Evolutionary conservation across 139 green algal species (phyloP), one percentile per base, ranked within the genome.

Genomic region (Ettlia oleoabundans): DNA sequence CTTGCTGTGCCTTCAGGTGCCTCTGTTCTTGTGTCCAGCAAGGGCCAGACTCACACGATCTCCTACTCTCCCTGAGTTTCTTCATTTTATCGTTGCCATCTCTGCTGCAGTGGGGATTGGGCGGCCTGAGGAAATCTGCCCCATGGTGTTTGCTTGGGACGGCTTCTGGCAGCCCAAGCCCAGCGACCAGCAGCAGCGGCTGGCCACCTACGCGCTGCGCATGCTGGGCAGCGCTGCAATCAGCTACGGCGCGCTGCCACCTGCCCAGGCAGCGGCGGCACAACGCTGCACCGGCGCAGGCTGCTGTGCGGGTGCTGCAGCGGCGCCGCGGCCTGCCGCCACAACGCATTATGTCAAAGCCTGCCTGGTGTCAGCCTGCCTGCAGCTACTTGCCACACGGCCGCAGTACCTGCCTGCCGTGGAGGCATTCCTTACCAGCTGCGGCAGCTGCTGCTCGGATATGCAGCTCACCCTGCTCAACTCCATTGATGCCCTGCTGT

Each of bases 371-470:
- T 37, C 53, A 7, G 62, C 55, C 55, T 68, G 71, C 40, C 42
- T 86, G 66, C 55, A 86, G 58, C 71, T 70, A 30, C 40, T 83
- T 21, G 82, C 78, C 42, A 64, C 73, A 1, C 53, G 71, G 30
- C 82, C 82, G 26, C 73, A 84, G 55, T 61, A 82, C 19, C 58
- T 86, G 55, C 74, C 58, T 22, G 73, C 82, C 0, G 62, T 86
- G 10, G 73, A 81, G 68, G 82, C 62, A 33, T 86, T 86, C 64
- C 40, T 86, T 1, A 62, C 53, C 24, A 38, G 58, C 55, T 84
- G 70, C 69, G 18, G 18, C 32, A 26, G n/a, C 26, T 69, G 68
- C 40, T 83, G 68, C 35, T 43, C 58, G 1, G 58, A 55, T 13
- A 38, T 75, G 40, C 78, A 82, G 13, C 43, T 47, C 2, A 26